A percentile compares a stretch with the other conserved stretches of the same genome.
Evolutionary conservation across 2,329 filamentous ascomycete genomes (phyloP).

Genomic region (Madurella mycetomatis): DNA sequence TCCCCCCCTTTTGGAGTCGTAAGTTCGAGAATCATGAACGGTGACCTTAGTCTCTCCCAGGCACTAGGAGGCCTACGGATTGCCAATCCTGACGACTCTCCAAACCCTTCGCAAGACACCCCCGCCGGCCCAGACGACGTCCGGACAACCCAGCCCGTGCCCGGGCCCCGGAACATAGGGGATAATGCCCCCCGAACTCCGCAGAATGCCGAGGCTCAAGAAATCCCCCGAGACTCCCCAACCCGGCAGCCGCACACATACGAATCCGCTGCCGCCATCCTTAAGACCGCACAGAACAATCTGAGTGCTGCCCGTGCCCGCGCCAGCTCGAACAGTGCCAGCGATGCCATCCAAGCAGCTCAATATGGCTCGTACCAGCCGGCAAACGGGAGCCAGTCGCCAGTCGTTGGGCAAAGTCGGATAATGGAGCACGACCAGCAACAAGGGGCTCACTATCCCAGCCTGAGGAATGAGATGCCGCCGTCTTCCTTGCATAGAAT

Average conservation of each 20-base stretch:
- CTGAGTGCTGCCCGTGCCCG: constrained; percentile 24
- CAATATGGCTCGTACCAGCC: constrained; percentile 21
- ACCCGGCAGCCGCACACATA: constrained; percentile 24
- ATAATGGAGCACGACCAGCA: constrained; percentile 32
- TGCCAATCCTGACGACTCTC: constrained; percentile 80
- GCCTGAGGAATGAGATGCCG: constrained; percentile 53
- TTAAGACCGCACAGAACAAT: constrained; percentile 27
- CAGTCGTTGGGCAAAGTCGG: constrained; percentile 20
- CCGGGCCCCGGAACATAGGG: constrained; percentile 3
- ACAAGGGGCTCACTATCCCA: constrained; percentile 20
- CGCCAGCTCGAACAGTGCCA: constrained; percentile 1
- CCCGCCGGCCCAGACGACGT: constrained; percentile 31
- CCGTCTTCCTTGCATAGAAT: constrained; percentile 53
- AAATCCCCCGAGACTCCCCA: constrained; percentile 11
- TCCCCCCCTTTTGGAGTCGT: constrained; percentile 5
- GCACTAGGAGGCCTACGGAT: constrained; percentile 92
- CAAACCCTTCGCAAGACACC: constrained; percentile 31
- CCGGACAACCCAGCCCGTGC: constrained; percentile 13
- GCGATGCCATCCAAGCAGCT: constrained; percentile 12
- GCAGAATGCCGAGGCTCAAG: constrained; percentile 12
- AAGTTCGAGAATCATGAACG: constrained; percentile 62
- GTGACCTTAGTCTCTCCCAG: constrained; percentile 87
- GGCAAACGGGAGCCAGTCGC: constrained; percentile 8
- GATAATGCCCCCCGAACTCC: constrained; percentile 4
- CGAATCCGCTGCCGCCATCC: constrained; percentile 27